phyloP scores from a whole-genome alignment of 495 filamentous ascomycete species.

The Daldinia loculata region DNA sequence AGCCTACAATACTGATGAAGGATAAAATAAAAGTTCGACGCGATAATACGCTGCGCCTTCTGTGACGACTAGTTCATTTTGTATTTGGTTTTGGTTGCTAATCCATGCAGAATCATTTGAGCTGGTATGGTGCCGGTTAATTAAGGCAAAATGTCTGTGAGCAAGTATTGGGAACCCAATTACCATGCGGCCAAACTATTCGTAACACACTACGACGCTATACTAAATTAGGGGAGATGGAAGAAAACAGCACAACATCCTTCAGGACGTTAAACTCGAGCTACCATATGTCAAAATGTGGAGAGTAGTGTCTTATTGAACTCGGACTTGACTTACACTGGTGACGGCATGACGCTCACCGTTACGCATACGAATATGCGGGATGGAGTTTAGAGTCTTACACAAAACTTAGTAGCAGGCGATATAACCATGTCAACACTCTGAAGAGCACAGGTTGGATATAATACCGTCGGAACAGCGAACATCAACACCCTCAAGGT shows the following conservation, averaged over 20 bases:
- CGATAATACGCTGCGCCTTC: not conserved
- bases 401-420: not conserved
- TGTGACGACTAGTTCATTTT: constrained; percentile 11
- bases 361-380: not conserved
- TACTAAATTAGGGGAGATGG: constrained; percentile 9
- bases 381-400: not conserved
- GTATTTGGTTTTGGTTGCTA: constrained; percentile 18
- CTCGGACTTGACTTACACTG: not conserved
- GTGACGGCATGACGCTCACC: not conserved
- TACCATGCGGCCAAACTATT: not conserved
- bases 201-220: not conserved
- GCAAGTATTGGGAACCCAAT: constrained; percentile 29
- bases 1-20: not conserved
- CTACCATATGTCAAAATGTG: not conserved
- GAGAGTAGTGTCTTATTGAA: not conserved
- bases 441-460: not conserved
- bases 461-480: not conserved
- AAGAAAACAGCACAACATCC: not conserved
- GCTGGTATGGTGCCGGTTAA: constrained; percentile 24
- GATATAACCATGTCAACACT: no score
- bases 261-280: not conserved
- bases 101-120: constrained; percentile 11
- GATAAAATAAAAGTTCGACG: not conserved
- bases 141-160: constrained; percentile 28
- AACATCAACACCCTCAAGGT: not conserved